Evolutionary conservation across 75 land plant genomes (phyloP), one percentile per base, ranked within the genome.

Genomic region (Cryptomeria japonica): DNA sequence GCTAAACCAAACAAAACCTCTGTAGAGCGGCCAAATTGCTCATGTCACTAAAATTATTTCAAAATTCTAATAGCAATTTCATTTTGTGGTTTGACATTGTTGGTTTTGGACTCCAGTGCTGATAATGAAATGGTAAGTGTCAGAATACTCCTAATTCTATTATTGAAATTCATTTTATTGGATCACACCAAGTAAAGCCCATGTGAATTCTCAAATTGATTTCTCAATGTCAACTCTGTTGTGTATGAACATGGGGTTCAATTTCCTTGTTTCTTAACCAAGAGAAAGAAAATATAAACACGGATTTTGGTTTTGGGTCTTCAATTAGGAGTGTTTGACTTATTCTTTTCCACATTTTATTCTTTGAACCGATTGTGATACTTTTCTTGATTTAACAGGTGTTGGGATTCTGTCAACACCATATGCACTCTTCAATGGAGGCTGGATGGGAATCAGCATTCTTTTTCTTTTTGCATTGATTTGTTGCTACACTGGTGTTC

Each of bases 351-450:
- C 14, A 12, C 15, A 2, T 84, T 84, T 84, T 37, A 34, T 55
- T 18, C 86, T 84, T 55, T 84, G 86, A 36, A 22, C 36, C 55
- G 58, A 56, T 56, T 37, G 37, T 73, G 37, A 73, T 32, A 13
- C 11, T 73, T 73, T 73, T 73, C 77, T 32, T 73, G 37, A 2
- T 34, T 73, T 73, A 34, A 53, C 88, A 95, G 99, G 99, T 32
- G 93, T 98, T 22, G 99, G 99, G 3, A 87, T 98, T 41, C 90
- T 98, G 5, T 96, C 99, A 41, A 90, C 92, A 15, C 99, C 99
- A 32, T 96, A 93, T 91, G 99, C 98, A 5, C 88, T 96, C 34
- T 78, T 92, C 58, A 80, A 92, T 70, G 98, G 98, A 86, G 99
- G 99, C 2, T 98, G 99, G 99, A 25, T 95, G 41, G 95, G 98